These are phyloP conservation scores for Styphnolobium japonicum DNA, from an alignment of 306 rosid species.

Conservation along the genomic window DNA sequence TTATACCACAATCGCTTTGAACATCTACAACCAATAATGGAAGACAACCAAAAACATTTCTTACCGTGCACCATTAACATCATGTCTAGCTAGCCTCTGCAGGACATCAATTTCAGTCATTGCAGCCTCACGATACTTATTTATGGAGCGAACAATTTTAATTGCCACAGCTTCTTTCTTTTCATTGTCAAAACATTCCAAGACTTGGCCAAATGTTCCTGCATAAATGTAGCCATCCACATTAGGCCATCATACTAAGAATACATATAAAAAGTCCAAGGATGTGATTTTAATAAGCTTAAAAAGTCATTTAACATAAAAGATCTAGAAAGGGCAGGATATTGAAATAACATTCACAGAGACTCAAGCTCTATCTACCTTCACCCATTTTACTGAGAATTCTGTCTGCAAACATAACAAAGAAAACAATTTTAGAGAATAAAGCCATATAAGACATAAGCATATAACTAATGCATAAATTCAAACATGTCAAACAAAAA, in stretches of 20 bases:
- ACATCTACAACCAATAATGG: slow-evolving; percentile 37
- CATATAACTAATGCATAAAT: neutral
- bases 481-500: neutral
- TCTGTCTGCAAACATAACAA: slow-evolving; percentile 53
- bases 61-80: slow-evolving; percentile 65
- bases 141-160: slow-evolving; percentile 69
- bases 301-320: neutral
- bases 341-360: neutral
- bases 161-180: slow-evolving; percentile 71
- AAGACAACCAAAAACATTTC: slow-evolving; percentile 28
- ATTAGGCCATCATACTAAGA: neutral
- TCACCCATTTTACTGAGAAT: slow-evolving; percentile 83
- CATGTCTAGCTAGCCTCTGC: slow-evolving; percentile 65
- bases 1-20: slow-evolving; percentile 57
- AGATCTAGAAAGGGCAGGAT: neutral
- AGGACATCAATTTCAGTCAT: slow-evolving; percentile 78
- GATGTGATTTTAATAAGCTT: neutral
- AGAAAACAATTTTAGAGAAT: slow-evolving; percentile 20
- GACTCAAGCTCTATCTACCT: slow-evolving; percentile 40
- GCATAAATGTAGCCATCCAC: slow-evolving; percentile 10
- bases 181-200: slow-evolving; percentile 75
- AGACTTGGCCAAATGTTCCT: slow-evolving; percentile 88
- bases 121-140: slow-evolving; percentile 74
- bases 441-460: neutral
- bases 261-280: neutral